phyloP scores from a whole-genome alignment of 805 yeast species.

The Candida insectorum region DNA sequence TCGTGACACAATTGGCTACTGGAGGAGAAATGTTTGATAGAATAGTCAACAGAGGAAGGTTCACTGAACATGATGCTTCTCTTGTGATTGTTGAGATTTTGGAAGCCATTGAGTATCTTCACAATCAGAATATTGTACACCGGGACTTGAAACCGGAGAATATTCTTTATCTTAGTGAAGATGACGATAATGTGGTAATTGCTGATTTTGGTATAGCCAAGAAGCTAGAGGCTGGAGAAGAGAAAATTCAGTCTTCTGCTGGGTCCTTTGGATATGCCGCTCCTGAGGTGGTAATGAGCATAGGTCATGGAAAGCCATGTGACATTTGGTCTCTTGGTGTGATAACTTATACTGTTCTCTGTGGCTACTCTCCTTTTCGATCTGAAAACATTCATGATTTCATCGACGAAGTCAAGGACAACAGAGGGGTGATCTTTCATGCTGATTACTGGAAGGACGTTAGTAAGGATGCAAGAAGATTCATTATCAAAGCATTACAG shows the following conservation, averaged over 20 bases:
- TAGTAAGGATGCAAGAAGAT: constrained; percentile 74
- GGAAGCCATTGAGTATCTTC: constrained; percentile 77
- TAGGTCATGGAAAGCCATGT: constrained; percentile 93
- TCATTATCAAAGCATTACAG: constrained; percentile 68
- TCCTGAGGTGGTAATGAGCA: constrained; percentile 80
- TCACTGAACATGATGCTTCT: constrained; percentile 87
- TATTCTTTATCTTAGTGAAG: constrained; percentile 62
- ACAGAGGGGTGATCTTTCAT: constrained; percentile 81
- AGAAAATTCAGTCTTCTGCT: constrained; percentile 66
- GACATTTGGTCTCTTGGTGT: constrained; percentile 97
- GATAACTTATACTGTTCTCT: constrained; percentile 81
- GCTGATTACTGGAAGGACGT: constrained; percentile 82
- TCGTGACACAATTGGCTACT: constrained; percentile 90
- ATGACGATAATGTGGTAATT: constrained; percentile 62
- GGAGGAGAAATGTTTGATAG: constrained; percentile 96
- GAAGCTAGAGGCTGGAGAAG: constrained; percentile 56
- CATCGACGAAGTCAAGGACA: constrained; percentile 68
- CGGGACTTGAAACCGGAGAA: constrained; percentile 95
- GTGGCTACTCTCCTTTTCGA: constrained; percentile 90
- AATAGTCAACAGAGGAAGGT: constrained; percentile 73
- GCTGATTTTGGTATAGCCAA: constrained; percentile 98
- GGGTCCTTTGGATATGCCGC: constrained; percentile 98
- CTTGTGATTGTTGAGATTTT: constrained; percentile 69
- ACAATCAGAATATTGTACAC: constrained; percentile 76
- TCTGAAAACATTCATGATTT: constrained; percentile 82